Evolutionary conservation across 768 basidiomycete genomes (phyloP).

Genomic region (Galerina sulciceps): DNA sequence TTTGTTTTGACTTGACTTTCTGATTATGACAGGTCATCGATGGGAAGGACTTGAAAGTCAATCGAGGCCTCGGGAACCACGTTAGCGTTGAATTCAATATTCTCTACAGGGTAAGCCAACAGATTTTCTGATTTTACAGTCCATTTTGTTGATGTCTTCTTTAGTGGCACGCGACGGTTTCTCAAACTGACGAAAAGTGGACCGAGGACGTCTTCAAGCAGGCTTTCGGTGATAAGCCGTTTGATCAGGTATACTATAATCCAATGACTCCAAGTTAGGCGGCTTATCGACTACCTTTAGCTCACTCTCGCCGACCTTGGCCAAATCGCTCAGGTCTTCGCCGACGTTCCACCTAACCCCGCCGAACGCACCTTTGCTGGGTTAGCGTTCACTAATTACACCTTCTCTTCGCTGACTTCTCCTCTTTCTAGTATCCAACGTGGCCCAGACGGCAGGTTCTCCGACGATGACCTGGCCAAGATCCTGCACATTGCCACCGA

Average conservation of each 20-base stretch:
- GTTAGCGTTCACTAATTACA: too few species aligned
- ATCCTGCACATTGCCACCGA: slow-evolving; percentile 16
- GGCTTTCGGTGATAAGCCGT: slow-evolving; percentile 37
- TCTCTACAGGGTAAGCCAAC: slow-evolving; percentile 41
- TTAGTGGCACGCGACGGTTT: slow-evolving; percentile 63
- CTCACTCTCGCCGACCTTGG: slow-evolving; percentile 13
- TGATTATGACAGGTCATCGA: slow-evolving; percentile 36
- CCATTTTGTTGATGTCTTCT: neutral
- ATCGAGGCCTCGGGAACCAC: slow-evolving; percentile 66
- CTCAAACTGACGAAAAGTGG: slow-evolving; percentile 54
- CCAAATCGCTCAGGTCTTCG: slow-evolving; percentile 9
- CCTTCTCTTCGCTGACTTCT: neutral
- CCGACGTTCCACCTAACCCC: slow-evolving; percentile 11
- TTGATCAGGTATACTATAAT: slow-evolving; percentile 11
- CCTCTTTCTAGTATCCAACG: slow-evolving; percentile 10
- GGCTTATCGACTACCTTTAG: neutral
- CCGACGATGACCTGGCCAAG: slow-evolving; percentile 16
- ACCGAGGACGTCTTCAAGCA: slow-evolving; percentile 48
- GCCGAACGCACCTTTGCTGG: slow-evolving; percentile 14
- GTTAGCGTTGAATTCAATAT: slow-evolving; percentile 71
- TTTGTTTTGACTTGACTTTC: neutral
- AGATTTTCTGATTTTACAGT: neutral
- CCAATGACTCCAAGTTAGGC: neutral
- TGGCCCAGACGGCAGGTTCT: slow-evolving; percentile 17
- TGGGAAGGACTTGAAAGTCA: slow-evolving; percentile 34